These are phyloP conservation scores for Helminthosporium solani DNA, from an alignment of 2,329 filamentous ascomycete species.

Conservation along the genomic window DNA sequence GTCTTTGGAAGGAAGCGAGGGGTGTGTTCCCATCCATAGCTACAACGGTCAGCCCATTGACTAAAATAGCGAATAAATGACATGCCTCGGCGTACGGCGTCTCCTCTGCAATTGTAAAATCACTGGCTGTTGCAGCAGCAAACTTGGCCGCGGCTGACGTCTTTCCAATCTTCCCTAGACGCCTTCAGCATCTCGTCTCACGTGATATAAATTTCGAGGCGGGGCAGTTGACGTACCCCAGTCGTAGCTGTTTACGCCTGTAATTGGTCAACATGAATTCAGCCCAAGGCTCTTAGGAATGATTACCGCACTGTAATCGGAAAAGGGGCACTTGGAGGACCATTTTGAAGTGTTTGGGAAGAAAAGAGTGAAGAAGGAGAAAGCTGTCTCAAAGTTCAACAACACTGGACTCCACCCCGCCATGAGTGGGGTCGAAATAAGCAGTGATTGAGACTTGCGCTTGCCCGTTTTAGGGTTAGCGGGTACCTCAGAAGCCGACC, in stretches of 20 bases:
- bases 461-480: background rate
- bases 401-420: background rate
- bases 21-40: constrained; percentile 99
- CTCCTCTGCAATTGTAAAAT: constrained; percentile 76
- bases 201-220: constrained; percentile 19
- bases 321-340: constrained; percentile 66
- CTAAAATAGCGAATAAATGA: background rate
- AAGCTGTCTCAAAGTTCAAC: background rate
- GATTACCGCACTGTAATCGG: constrained; percentile 72
- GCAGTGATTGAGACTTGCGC: constrained; percentile 4
- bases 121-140: constrained; percentile 78
- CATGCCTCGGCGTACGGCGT: constrained; percentile 90
- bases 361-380: constrained; percentile 8
- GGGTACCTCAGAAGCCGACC: background rate
- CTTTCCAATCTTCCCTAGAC: constrained; percentile 75
- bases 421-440: constrained; percentile 11
- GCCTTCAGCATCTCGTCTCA: constrained; percentile 26
- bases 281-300: constrained; percentile 8
- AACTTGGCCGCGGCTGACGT: constrained; percentile 87
- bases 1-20: constrained; percentile 91
- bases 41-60: constrained; percentile 44
- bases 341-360: constrained; percentile 21
- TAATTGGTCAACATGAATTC: constrained; percentile 24
- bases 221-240: constrained; percentile 64
- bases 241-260: constrained; percentile 96